phyloP scores from a whole-genome alignment of 768 basidiomycete species.

The Lactarius trivialis region DNA sequence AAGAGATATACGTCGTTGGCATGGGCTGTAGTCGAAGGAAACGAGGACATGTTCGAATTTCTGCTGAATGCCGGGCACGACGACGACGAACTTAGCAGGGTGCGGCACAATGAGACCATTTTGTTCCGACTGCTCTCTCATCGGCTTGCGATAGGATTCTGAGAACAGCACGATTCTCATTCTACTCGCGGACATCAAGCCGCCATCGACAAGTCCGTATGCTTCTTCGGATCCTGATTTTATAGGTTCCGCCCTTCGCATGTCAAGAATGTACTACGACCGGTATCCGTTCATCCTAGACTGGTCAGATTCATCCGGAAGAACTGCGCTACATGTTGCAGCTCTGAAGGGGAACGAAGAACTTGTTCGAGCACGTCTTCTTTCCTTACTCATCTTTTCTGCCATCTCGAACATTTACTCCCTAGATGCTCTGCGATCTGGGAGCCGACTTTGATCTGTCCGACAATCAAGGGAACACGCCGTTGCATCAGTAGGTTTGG shows the following conservation, averaged over 20 bases:
- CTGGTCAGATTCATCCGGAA: slow-evolving; percentile 88
- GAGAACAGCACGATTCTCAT: slow-evolving; percentile 93
- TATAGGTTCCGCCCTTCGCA: slow-evolving; percentile 68
- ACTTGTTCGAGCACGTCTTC: slow-evolving; percentile 64
- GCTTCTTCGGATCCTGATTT: slow-evolving; percentile 50
- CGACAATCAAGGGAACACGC: slow-evolving; percentile 88
- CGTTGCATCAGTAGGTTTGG: slow-evolving; percentile 78
- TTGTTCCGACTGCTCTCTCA: neutral
- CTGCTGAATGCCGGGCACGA: slow-evolving; percentile 82
- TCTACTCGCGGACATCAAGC: slow-evolving; percentile 79
- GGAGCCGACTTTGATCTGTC: slow-evolving; percentile 86
- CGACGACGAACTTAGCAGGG: slow-evolving; percentile 87
- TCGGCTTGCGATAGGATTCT: slow-evolving; percentile 52
- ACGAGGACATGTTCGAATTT: slow-evolving; percentile 92
- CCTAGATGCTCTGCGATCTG: slow-evolving; percentile 83
- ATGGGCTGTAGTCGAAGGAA: slow-evolving; percentile 84
- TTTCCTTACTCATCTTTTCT: slow-evolving; percentile 12
- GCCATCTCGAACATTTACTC: slow-evolving; percentile 18
- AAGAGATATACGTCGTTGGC: slow-evolving; percentile 82
- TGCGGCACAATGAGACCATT: slow-evolving; percentile 34
- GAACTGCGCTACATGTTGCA: slow-evolving; percentile 84
- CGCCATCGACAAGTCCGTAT: slow-evolving; percentile 42
- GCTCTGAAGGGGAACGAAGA: slow-evolving; percentile 86
- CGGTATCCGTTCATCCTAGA: slow-evolving; percentile 83
- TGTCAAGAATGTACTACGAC: slow-evolving; percentile 83